Percentiles rank a stretch among this genome's conserved stretches.
phyloP scores from a whole-genome alignment of 257 asterid genomes.

The Nicotiana otophora region DNA sequence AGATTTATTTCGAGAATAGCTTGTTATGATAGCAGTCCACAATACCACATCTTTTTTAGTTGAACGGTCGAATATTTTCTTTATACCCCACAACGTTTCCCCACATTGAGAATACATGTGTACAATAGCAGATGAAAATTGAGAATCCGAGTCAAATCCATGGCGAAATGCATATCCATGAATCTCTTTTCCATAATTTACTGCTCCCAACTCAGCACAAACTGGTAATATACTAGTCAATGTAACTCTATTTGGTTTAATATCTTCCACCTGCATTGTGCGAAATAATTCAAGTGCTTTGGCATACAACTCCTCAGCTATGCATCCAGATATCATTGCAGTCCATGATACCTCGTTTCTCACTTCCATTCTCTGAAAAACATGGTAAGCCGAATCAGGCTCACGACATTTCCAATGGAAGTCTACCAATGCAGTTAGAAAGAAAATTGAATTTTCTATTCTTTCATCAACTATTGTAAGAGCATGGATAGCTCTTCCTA shows the following conservation, averaged over 20 bases:
- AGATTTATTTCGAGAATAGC: constrained; percentile 38
- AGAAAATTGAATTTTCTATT: constrained; percentile 36
- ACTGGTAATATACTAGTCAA: constrained; percentile 51
- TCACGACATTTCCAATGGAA: constrained; percentile 47
- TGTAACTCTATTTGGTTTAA: constrained; percentile 57
- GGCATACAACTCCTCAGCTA: constrained; percentile 25
- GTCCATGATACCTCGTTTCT: constrained; percentile 78
- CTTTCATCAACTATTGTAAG: constrained; percentile 50
- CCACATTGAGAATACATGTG: constrained; percentile 46
- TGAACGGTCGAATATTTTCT: constrained; percentile 43
- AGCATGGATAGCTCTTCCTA: constrained; percentile 58
- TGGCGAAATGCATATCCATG: constrained; percentile 54
- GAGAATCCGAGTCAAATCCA: constrained; percentile 43
- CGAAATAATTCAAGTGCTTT: constrained; percentile 37
- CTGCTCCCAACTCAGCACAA: constrained; percentile 31
- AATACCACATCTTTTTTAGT: constrained; percentile 45
- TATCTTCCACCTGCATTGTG: constrained; percentile 40
- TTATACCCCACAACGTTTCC: constrained; percentile 28
- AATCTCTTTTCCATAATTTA: constrained; percentile 41
- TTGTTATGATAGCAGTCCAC: constrained; percentile 68
- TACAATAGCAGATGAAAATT: constrained; percentile 42
- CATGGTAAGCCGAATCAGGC: constrained; percentile 39
- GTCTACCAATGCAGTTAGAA: constrained; percentile 43
- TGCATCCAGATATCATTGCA: constrained; percentile 56
- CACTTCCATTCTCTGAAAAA: constrained; percentile 46